Base-by-base conservation (phyloP, 306 rosid genomes). In the Ormosia semicastrata region DNA sequence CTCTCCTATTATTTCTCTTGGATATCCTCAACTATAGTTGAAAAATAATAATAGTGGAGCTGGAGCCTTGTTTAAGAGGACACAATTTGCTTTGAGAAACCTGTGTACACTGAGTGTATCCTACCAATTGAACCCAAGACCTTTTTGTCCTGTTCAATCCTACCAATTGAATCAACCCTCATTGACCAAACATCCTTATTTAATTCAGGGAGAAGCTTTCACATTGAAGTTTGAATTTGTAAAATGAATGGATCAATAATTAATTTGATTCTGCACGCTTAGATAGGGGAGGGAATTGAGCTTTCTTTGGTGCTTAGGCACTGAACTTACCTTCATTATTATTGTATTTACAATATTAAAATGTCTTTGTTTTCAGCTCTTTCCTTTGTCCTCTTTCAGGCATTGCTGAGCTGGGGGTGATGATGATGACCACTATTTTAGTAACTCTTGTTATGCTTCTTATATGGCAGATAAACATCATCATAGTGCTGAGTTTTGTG, bases 381-480 rank as follows among this genome's bases (percentile, higher is more conserved):
- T 84, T 80, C 63, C 74, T 57, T 49, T 69, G 66, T 56, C 53
- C 50, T 80, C 79, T 87, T 84, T 73, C 95, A 94, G 98, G 91
- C 77, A 93, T 93, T 81, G 98, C 98, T 79, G 98, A 94, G 93
- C 84, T 94, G 84, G 98, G 98, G 83, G 91, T 94, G 77, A 94
- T 94, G 98, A 94, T 94, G 98, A 94, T 91, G 98, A 93, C 98
- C 17, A 93, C 98, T 44, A 75, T 90, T 70, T 86, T 94, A 83
- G 95, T 91, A 58, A 93, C 98, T 81, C 88, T 94, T 76, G 98
- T 94, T 64, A 94, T 94, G 98, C 97, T 94, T 76, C 98, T 94
- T 86, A 94, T 94, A 86, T 94, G 98, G 98, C 98, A 93, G 91
- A 89, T 90, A 82, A 92, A 89, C 84, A 90, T 94, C 49, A 14